Conservation (phyloP, 108 stramenopile species). For the Nitzschia putrida region DNA sequence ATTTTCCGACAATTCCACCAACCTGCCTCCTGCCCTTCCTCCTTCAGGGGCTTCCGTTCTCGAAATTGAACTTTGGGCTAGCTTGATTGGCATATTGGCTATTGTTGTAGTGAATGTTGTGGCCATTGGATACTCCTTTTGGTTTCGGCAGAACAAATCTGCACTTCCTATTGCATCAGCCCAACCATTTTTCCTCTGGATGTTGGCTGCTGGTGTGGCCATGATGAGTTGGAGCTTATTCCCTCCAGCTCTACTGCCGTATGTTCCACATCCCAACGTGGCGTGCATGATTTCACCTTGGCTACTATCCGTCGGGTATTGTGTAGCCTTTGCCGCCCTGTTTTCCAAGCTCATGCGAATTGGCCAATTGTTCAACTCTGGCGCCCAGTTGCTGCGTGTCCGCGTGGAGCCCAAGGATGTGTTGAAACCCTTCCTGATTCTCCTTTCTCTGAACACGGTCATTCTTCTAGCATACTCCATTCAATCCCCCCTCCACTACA, state of each 20-base stretch:
- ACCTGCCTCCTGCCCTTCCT: neutral
- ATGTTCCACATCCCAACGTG: neutral
- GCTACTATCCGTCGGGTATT: slow-evolving; percentile 49
- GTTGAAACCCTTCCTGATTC: slow-evolving; percentile 31
- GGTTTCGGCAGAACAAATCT: neutral
- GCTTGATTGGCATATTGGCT: neutral
- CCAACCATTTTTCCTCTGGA: neutral
- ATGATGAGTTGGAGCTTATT: neutral
- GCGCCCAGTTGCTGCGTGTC: slow-evolving; percentile 16
- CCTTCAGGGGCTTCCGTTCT: neutral
- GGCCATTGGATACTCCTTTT: neutral
- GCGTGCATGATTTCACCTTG: slow-evolving; percentile 52
- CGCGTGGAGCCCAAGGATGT: slow-evolving; percentile 37
- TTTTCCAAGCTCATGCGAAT: slow-evolving; percentile 61
- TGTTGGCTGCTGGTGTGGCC: neutral
- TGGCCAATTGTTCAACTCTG: slow-evolving; percentile 30
- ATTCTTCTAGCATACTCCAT: slow-evolving; percentile 32
- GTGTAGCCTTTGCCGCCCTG: slow-evolving; percentile 49
- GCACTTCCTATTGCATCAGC: neutral
- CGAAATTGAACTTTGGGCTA: neutral
- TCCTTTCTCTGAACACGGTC: slow-evolving; percentile 33
- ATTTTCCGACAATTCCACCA: neutral
- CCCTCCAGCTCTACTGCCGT: neutral
- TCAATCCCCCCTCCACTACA: slow-evolving; percentile 24
- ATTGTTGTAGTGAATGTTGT: neutral